phyloP scores from a whole-genome alignment of 78 protist genomes.

The Chrysochromulina tobinii region DNA sequence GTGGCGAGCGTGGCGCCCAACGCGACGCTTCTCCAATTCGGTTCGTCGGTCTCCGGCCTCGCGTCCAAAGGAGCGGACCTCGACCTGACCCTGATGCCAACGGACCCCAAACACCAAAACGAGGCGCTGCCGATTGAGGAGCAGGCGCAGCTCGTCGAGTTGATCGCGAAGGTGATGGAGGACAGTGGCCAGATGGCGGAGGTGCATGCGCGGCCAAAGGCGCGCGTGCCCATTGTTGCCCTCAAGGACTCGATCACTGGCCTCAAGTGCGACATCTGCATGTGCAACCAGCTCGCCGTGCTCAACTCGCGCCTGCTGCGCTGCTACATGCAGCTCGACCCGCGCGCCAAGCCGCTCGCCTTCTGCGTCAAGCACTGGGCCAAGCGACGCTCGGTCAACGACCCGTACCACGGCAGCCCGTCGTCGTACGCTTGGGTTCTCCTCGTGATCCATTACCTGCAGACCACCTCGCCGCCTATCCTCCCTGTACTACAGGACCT shows the following conservation, averaged over 20 bases:
- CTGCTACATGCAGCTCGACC: too few relatives aligned
- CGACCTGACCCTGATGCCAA: background rate
- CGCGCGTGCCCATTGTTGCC: conserved; percentile 5
- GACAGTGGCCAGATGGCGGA: background rate
- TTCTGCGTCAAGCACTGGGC: background rate
- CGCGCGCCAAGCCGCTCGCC: background rate
- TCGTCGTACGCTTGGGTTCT: conserved; percentile 12
- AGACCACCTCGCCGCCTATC: background rate
- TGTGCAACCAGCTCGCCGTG: background rate
- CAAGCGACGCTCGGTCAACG: background rate
- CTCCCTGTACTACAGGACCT: background rate
- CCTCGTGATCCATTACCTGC: background rate
- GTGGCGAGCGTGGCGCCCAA: background rate
- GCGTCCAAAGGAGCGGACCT: background rate
- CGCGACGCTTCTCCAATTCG: background rate
- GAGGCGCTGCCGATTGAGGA: background rate
- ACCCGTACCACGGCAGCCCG: background rate
- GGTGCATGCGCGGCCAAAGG: background rate
- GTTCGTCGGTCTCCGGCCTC: conserved; percentile 4
- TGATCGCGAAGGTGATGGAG: background rate
- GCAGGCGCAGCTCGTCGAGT: background rate
- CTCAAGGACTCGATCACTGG: background rate
- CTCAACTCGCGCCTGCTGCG: background rate
- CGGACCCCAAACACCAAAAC: background rate
- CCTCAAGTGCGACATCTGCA: background rate